Conservation (phyloP, 2,329 filamentous ascomycete species). For the Hypoxylon sp. region DNA sequence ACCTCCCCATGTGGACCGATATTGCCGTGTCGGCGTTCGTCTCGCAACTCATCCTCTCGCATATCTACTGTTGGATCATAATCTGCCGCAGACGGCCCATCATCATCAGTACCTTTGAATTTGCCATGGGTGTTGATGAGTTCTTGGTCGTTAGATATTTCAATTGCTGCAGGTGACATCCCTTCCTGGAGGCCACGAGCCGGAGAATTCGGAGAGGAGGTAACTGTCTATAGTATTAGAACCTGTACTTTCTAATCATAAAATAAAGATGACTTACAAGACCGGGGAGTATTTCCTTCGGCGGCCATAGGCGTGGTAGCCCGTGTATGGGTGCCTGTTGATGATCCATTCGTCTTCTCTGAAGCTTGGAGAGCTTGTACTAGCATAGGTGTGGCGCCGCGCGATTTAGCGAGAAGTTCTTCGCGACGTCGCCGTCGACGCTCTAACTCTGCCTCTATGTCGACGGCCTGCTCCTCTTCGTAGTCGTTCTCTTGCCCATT, state of each 20-base stretch:
- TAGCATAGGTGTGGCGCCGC: slow-evolving; percentile 79
- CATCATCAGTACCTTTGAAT: slow-evolving; percentile 64
- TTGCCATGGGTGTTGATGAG: slow-evolving; percentile 73
- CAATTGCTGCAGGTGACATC: slow-evolving; percentile 71
- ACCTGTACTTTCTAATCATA: slow-evolving; percentile 34
- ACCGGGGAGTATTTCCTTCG: slow-evolving; percentile 62
- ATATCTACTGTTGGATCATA: slow-evolving; percentile 84
- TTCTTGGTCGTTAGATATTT: slow-evolving; percentile 76
- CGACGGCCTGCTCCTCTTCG: slow-evolving; percentile 72
- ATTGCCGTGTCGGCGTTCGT: slow-evolving; percentile 68
- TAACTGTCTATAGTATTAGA: slow-evolving; percentile 44
- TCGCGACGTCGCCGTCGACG: slow-evolving; percentile 87
- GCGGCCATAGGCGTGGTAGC: slow-evolving; percentile 59
- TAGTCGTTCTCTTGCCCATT: slow-evolving; percentile 61
- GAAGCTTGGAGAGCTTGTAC: slow-evolving; percentile 79
- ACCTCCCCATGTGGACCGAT: slow-evolving; percentile 71
- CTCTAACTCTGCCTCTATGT: slow-evolving; percentile 87
- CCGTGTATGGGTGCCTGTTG: slow-evolving; percentile 63
- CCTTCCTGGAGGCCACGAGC: slow-evolving; percentile 64
- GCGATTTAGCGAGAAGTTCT: slow-evolving; percentile 87
- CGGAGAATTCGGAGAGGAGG: slow-evolving; percentile 59
- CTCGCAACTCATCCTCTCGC: slow-evolving; percentile 77
- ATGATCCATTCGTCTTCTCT: slow-evolving; percentile 69
- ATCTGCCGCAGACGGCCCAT: slow-evolving; percentile 81
- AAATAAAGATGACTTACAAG: slow-evolving; percentile 58